Evolutionary conservation across 1,284 basidiomycete genomes (phyloP), one percentile per base, ranked within the genome.

Genomic region (Macrocystidia cucumis): DNA sequence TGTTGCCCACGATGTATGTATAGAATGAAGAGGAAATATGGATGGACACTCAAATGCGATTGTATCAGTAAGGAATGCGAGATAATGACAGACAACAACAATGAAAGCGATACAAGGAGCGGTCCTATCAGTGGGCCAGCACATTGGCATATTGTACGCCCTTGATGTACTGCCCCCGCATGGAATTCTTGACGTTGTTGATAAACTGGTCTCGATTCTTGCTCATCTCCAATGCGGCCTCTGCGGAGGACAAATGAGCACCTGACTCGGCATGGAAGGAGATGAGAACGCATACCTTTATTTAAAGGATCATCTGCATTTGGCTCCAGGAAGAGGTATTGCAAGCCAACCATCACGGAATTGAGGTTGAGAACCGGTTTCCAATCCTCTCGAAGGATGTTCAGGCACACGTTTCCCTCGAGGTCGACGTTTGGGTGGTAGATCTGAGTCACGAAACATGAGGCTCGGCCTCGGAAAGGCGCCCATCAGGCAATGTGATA

Each of bases 381-480:
- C 96, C 96, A 99, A 65, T 98, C 96, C 68, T 98, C 96, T 57
- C 96, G 80, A 41, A 98, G 73, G 51, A 98, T 98, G 67, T 98
- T 98, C 53, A 95, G 58, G 63, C 91, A 95, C 24, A 98, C 91
- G 48, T 97, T 97, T 33, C 93, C 93, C 54, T 98, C 91, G 22
- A 97, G 74, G 60, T 99, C 95, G 31, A 99, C 82, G 54, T 99
- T 99, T 1, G 96, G 96, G 59, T 99, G 96, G 61, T 99, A 98
- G 56, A 98, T 97, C 93, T 96, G 40, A 45, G 17, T 34, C 13
- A 25, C 19, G 28, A 27, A 34, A 12, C 9, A 31, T 28, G 27
- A 24, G 26, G 13, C 22, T 22, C 19, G n/a, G n/a, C n/a, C n/a
- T n/a, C n/a, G n/a, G n/a, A n/a, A n/a, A n/a, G n/a, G n/a, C n/a